Evolutionary conservation across 1,284 basidiomycete genomes (phyloP), one percentile per base, ranked within the genome.

Genomic region (Sporisorium graminicola): DNA sequence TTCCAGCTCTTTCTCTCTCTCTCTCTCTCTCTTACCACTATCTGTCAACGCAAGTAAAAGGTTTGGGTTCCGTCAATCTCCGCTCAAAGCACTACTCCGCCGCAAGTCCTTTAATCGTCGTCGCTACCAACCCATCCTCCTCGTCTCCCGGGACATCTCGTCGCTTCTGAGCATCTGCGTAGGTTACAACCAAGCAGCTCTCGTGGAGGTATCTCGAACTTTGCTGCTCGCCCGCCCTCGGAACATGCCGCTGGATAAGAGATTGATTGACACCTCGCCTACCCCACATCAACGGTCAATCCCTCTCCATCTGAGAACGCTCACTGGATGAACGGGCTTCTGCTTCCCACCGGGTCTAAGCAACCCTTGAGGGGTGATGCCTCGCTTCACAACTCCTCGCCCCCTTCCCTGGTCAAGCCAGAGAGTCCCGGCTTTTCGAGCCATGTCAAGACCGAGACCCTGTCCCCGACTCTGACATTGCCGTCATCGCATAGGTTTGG

Each of bases 261-360:
- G 58, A 58, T 51, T 64, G 60, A 44, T 61, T 35, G 57, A 60
- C 46, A 51, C 49, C 57, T 57, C 50, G 44, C 53, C 56, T 47
- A 16, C 52, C 12, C 63, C 33, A 59, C 58, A 62, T 55, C 22
- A 37, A 42, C 55, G 53, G 47, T 49, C 49, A 6, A 37, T 47
- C 46, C 22, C 22, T 43, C 33, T 22, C 29, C 22, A 12, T 35
- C 46, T 27, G 4, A 20, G 5, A 24, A 18, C 31, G n/a, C 9
- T 35, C 29, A 14, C 61, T 58, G 69, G 59, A 76, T 76, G 74
- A 76, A 72, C 65, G 65, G 74, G 14, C 69, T 76, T 13, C 52
- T 76, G 7, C 69, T 76, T 4, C 74, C 74, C n/a, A 65, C 62
- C 31, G 74, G 74, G 53, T 65, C 65, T 47, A 72, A 66, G 65